Evolutionary conservation across 768 basidiomycete genomes (phyloP).

Genomic region (Boletus vinaceobasis): DNA sequence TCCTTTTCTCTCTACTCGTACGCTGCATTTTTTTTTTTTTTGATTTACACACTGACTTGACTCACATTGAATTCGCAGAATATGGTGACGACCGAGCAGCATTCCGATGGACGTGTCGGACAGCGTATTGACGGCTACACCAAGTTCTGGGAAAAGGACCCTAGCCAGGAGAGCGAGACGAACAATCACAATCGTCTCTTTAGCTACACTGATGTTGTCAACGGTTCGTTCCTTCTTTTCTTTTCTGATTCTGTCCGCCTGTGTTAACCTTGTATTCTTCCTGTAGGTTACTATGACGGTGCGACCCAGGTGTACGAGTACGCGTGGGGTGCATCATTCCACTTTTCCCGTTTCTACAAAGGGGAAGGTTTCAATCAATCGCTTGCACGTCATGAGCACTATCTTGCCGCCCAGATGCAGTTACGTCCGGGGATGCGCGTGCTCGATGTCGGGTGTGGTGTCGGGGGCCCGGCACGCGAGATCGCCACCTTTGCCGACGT

Average conservation of each 20-base stretch:
- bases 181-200: conserved; percentile 73
- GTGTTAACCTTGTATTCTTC: neutral
- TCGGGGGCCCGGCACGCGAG: conserved; percentile 95
- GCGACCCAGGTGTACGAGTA: conserved; percentile 95
- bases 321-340: conserved; percentile 89
- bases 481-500: conserved; percentile 90
- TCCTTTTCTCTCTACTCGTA: neutral
- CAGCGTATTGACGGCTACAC: conserved; percentile 82
- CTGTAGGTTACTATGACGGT: conserved; percentile 92
- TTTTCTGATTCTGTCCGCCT: too few relatives aligned
- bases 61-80: neutral
- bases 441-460: conserved; percentile 97
- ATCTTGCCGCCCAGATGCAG: conserved; percentile 83
- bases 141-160: conserved; percentile 88
- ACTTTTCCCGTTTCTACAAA: conserved; percentile 96
- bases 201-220: conserved; percentile 90
- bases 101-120: conserved; percentile 56
- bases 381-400: conserved; percentile 92
- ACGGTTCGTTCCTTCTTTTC: conserved; percentile 50
- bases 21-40: neutral
- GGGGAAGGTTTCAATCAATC: conserved; percentile 75
- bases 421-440: conserved; percentile 91
- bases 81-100: conserved; percentile 23
- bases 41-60: neutral
- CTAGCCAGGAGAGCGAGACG: conserved; percentile 57